Evolutionary conservation across 192 early-diverging fungal genomes (phyloP), one percentile per base, ranked within the genome.

Genomic region (Phycomyces nitens): DNA sequence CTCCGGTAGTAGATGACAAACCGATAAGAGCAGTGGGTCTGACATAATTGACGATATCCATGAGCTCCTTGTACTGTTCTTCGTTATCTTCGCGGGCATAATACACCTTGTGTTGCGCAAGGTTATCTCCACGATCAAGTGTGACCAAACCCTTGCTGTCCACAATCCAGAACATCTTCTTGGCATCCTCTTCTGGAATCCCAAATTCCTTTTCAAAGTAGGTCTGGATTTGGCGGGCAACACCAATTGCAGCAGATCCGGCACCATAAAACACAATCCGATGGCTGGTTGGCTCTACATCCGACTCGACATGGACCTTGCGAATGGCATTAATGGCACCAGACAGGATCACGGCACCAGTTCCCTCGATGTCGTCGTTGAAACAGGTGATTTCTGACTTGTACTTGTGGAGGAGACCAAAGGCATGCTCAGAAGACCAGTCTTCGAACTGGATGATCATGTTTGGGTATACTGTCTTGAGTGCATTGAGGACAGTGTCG

Each of bases 371-470:
- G 66, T 95, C 93, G 63, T 99, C 96, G 75, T 99, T 99, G 76
- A 99, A 99, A 75, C 86, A 92, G 56, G 91, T 82, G 43, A 85
- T 87, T 20, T 81, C 74, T 65, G 86, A 53, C 58, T 90, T 84
- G 77, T 94, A 94, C 56, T 88, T 81, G 20, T 87, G 84, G 47
- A 98, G 76, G 27, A 94, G 78, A 16, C 83, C 88, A 71, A 96
- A 96, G 12, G 96, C 77, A 56, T 97, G 93, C 63, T 94, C 92
- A 10, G 91, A 89, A 20, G 90, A 92, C 64, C 94, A 99, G 71
- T 98, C 96, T 76, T 98, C 96, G 53, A 96, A 97, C 77, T 98
- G 96, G 52, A 98, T 88, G 21, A 98, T 80, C 67, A 94, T 72
- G 43, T 85, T 73, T 9, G 93, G 93, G 80, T 90, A 94, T 22